Conservation (phyloP, 108 stramenopile species). For the Aurantiochytrium sp. region DNA sequence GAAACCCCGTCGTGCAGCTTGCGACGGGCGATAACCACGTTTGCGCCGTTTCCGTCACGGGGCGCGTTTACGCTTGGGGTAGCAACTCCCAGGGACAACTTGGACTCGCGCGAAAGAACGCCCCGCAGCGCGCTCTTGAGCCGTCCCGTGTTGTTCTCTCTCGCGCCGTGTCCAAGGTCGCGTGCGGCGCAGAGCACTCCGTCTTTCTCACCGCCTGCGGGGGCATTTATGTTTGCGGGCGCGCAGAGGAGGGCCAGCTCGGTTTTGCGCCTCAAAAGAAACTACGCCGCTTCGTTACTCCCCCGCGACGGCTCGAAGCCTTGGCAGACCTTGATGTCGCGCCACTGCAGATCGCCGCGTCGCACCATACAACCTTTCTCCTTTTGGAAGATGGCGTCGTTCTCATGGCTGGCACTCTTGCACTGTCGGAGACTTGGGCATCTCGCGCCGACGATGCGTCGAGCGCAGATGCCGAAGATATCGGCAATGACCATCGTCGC, state of each 20-base stretch:
- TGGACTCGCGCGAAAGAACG: background rate
- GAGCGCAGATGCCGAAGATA: too few relatives aligned
- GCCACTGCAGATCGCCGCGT: background rate
- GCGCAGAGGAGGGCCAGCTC: background rate
- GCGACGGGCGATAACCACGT: background rate
- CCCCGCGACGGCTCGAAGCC: background rate
- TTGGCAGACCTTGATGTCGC: background rate
- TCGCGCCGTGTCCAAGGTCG: constrained; percentile 12
- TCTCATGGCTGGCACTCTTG: background rate
- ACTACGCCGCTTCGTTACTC: background rate
- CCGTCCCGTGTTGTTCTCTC: background rate
- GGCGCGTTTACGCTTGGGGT: constrained; percentile 27
- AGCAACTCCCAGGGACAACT: constrained; percentile 36
- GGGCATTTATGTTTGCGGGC: constrained; percentile 18
- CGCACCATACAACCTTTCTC: background rate
- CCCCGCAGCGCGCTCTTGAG: too few relatives aligned
- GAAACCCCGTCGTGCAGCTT: background rate
- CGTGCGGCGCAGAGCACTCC: constrained; percentile 47
- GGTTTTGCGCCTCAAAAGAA: background rate
- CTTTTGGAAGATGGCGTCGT: background rate
- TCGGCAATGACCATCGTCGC: too few relatives aligned
- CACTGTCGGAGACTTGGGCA: too few relatives aligned
- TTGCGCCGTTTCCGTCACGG: constrained; percentile 18
- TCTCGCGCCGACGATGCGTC: too few relatives aligned
- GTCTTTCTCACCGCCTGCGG: constrained; percentile 36